A percentile compares a stretch with the other conserved stretches of the same genome.
phyloP scores from a whole-genome alignment of 108 stramenopile species.

The Ochromonas danica region DNA sequence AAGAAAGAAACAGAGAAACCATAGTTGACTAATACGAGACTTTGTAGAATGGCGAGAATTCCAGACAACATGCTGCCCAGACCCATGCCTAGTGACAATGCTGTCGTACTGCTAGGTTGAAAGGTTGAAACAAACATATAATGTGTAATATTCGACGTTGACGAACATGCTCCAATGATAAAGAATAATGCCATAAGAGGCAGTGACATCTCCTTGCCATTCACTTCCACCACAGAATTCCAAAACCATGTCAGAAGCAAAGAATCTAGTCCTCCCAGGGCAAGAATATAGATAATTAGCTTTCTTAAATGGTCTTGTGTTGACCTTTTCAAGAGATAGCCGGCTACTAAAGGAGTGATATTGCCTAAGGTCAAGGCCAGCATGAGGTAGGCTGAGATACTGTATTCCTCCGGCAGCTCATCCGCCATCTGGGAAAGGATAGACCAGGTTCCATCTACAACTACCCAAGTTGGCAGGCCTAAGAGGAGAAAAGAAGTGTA shows the following conservation, averaged over 20 bases:
- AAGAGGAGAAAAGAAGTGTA: not conserved
- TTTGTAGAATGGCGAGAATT: not conserved
- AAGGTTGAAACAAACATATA: conserved; percentile 11
- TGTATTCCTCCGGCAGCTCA: conserved; percentile 1
- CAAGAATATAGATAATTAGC: not conserved
- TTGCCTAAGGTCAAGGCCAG: conserved; percentile 16
- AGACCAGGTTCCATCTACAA: conserved; percentile 22
- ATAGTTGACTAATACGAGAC: not conserved
- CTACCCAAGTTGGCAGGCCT: conserved; percentile 1
- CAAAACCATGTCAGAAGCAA: conserved; percentile 9
- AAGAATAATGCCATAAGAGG: not conserved
- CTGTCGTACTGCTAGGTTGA: not conserved
- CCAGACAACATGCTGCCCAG: conserved; percentile 1
- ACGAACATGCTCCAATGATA: conserved; percentile 19
- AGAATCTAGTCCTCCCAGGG: not conserved
- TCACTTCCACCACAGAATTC: not conserved
- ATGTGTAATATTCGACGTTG: conserved; percentile 23
- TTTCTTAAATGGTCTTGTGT: not conserved
- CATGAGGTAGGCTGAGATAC: not conserved
- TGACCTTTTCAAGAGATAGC: not conserved
- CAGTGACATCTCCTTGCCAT: not conserved
- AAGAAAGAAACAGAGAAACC: not conserved
- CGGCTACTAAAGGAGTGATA: not conserved
- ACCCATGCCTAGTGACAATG: not conserved
- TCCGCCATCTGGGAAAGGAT: not conserved